A percentile compares a stretch with the other conserved stretches of the same genome.
These are phyloP conservation scores for Trametes maxima DNA, from an alignment of 768 basidiomycete species.

Conservation along the genomic window DNA sequence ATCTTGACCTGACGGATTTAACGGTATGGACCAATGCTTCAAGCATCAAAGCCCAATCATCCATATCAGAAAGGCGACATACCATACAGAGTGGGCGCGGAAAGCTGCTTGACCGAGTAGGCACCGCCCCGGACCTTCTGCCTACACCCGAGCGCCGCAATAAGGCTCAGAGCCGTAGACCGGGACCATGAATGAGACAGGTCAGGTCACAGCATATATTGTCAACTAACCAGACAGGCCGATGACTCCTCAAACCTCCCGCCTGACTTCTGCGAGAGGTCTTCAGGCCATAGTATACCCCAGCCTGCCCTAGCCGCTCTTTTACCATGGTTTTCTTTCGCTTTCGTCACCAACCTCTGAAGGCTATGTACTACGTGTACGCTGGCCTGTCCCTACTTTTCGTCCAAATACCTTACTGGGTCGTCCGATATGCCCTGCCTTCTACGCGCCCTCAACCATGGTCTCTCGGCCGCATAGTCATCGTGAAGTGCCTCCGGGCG, in stretches of 20 bases:
- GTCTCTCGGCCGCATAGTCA: slow-evolving; percentile 19
- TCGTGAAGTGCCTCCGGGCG: slow-evolving; percentile 19
- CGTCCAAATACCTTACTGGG: slow-evolving; percentile 11
- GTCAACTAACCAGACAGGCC: no score
- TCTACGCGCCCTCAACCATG: slow-evolving; percentile 8
- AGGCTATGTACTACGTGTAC: neutral
- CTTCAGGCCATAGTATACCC: no score
- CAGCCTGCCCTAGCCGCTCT: no score
- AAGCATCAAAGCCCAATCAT: neutral
- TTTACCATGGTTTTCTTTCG: no score
- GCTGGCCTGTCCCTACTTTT: neutral
- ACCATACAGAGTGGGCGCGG: neutral
- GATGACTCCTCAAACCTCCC: no score
- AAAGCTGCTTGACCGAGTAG: no score
- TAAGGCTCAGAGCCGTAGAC: no score
- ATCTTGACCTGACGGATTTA: neutral
- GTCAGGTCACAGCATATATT: no score
- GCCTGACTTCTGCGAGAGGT: no score
- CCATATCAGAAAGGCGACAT: neutral
- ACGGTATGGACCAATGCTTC: neutral
- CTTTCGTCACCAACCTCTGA: neutral
- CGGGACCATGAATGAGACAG: no score
- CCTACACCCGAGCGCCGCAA: no score
- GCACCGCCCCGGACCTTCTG: no score
- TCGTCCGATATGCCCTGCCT: neutral